Evolutionary conservation across 2,329 filamentous ascomycete species (phyloP), one percentile per base, ranked within the genome.

Genomic region (Epichloe elymi): DNA sequence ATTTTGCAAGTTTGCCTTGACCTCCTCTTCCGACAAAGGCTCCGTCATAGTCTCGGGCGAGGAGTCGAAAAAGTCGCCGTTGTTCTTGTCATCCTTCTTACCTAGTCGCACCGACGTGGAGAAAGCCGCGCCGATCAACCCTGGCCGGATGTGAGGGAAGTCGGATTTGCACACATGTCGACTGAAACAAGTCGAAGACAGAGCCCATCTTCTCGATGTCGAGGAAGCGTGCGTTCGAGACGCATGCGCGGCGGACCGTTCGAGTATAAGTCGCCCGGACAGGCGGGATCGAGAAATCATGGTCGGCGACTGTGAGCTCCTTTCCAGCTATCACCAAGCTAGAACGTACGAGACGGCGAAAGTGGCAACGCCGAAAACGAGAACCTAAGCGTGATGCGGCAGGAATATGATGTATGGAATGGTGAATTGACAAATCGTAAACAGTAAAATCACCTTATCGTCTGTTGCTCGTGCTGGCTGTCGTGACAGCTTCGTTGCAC

Each of bases 11-110:
- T 75, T 78, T 46, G 71, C 72, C 59, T 76, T 73, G 50, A 69
- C 65, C 57, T 78, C 74, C 54, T 79, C 74, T 50, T 78, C 74
- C 7, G 74, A 71, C 10, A 79, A 65, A 0, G 74, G 70, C 55
- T 76, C 72, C 20, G 66, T 67, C 11, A 62, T 49, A 19, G 63
- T 59, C 51, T 69, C 67, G 48, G 71, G 65, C 5, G 71, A 59
- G 7, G 70, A 68, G 56, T 79, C 73, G 53, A 80, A 76, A 56
- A 78, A 78, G 19, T 71, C 70, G 5, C 65, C 67, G 53, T 74
- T 73, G 40, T 64, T 61, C 39, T 59, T 57, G 62, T 68, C 65
- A 46, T 66, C 67, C 41, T 70, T 66, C 48, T 69, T 70, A 39
- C 59, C 56, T 33, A 67, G 53, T 37, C 57, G 56, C 50, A 60